Base-by-base conservation (phyloP, 2,329 filamentous ascomycete species). In the Colletotrichum sp. region DNA sequence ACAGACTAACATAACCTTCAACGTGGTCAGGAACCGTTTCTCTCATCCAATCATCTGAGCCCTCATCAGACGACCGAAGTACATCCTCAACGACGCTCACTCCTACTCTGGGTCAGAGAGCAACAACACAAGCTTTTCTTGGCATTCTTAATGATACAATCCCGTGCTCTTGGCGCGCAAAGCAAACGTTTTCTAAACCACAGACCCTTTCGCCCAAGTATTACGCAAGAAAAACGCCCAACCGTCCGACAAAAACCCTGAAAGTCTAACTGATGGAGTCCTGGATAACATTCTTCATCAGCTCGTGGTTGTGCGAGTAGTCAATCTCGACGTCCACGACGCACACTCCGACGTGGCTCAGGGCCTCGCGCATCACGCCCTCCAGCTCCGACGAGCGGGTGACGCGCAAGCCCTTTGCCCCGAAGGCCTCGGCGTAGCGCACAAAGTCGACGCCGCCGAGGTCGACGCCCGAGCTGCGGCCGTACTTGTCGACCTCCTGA, bases 401-500 rank as follows among this genome's bases (percentile, higher is more conserved):
- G 52, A 88, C 84, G n/a, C 85, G 78, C 78, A 88, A 83, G 0
- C 87, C 87, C 79, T 84, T 86, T 1, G 86, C 87, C 6, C 87
- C 87, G 76, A 88, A 89, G 5, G 84, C 84, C 78, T 88, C 86
- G 2, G 87, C 87, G 69, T 86, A 86, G 77, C 84, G 86, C 71
- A 86, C 87, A 77, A 89, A 89, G 70, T 89, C 87, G 4, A 89
- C 85, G 1, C 87, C 87, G 1, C 87, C 83, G 4, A 89, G 81
- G 49, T 85, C 83, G 70, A 89, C 85, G 18, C 87, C 87, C 9
- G 82, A 82, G 32, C 82, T 84, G 30, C 87, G 82, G 5, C 87
- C 87, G 78, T 89, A 89, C 80, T 89, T 89, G 80, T 87, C 84
- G 72, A 87, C 86, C 80, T 89, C 87, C 77, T 89, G 87, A 79